A percentile compares a stretch with the other conserved stretches of the same genome.
Evolutionary conservation across 441 rosid genomes (phyloP).

Genomic region (Eutrema salsugineum): DNA sequence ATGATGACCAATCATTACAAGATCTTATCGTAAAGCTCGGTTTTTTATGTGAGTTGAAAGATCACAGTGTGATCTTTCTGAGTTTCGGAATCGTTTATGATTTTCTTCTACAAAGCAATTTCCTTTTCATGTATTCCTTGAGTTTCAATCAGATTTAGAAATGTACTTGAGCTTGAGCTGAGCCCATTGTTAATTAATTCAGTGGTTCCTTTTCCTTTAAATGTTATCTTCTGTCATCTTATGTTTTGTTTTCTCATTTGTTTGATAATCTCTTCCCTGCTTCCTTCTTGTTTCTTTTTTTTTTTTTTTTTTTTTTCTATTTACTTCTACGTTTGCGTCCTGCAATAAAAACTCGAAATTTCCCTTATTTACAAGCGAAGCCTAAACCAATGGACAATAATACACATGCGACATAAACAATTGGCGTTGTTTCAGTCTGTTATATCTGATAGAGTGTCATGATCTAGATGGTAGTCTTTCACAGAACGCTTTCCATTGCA

Average conservation of each 20-base stretch:
- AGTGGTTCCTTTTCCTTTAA: background rate
- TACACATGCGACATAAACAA: too few species aligned
- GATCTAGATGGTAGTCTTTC: background rate
- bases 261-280: background rate
- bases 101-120: background rate
- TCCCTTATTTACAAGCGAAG: background rate
- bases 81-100: background rate
- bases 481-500: background rate
- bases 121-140: constrained; percentile 2
- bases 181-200: background rate
- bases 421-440: background rate
- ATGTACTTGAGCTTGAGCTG: background rate
- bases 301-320: background rate
- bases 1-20: background rate
- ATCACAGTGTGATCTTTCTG: background rate
- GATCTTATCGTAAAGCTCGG: background rate
- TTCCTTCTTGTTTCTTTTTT: background rate
- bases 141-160: background rate
- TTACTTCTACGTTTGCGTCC: background rate
- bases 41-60: background rate
- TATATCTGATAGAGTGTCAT: background rate
- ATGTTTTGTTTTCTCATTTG: background rate
- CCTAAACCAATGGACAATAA: background rate
- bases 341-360: background rate
- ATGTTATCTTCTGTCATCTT: background rate